Percentiles rank a stretch among this genome's conserved stretches.
These are phyloP conservation scores for Tagetes patula DNA, from an alignment of 129 eudicot species.

Conservation along the genomic window DNA sequence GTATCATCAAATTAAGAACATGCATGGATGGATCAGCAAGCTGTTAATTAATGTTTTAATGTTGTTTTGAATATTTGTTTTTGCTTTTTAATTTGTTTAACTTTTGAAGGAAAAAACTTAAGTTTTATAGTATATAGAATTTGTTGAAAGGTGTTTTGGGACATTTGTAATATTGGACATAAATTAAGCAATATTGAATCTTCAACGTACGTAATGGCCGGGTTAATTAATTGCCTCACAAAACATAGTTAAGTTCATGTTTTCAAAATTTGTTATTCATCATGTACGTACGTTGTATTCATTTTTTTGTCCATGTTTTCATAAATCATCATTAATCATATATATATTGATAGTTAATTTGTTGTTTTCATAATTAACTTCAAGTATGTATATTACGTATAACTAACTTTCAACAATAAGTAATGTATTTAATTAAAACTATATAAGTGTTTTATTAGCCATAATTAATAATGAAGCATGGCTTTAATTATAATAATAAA, in stretches of 20 bases:
- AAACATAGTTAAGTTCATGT: constrained; percentile 41
- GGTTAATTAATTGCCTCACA: constrained; percentile 42
- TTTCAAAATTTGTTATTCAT: constrained; percentile 29
- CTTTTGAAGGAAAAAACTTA: constrained; percentile 6
- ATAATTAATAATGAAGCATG: constrained; percentile 31
- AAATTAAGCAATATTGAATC: constrained; percentile 45
- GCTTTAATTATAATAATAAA: constrained; percentile 30
- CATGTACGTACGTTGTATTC: not conserved
- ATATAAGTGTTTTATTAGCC: not conserved
- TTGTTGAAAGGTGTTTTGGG: constrained; percentile 42
- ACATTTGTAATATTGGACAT: constrained; percentile 55
- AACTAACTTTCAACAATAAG: no score
- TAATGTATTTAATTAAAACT: constrained; percentile 17
- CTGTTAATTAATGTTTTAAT: constrained; percentile 37
- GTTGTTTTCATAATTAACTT: not conserved
- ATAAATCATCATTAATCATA: not conserved
- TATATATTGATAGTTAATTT: not conserved
- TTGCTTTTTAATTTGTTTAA: constrained; percentile 24
- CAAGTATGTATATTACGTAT: not conserved
- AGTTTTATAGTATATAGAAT: constrained; percentile 52
- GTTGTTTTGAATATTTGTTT: constrained; percentile 47
- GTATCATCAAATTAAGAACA: constrained; percentile 17
- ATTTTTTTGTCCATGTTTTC: constrained; percentile 24
- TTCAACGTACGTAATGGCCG: not conserved
- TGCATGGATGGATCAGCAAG: constrained; percentile 35